Conservation (phyloP, 805 yeast genomes). For the Komagataella mondaviorum region DNA sequence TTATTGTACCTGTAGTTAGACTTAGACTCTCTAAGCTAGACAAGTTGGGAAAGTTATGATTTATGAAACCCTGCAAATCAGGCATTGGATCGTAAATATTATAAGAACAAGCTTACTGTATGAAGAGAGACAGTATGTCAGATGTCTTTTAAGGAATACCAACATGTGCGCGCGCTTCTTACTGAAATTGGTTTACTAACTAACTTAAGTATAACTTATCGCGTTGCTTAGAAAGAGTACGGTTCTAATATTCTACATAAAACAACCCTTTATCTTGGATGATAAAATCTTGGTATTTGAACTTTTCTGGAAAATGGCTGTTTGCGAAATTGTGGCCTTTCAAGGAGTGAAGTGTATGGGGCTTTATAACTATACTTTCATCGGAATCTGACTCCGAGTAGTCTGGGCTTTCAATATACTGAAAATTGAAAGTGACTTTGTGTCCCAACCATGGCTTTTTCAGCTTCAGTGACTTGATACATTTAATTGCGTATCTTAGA, state of each 20-base stretch:
- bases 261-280: not conserved
- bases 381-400: not conserved
- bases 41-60: not conserved
- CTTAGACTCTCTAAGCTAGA: not conserved
- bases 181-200: not conserved
- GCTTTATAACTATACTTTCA: not conserved
- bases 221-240: not conserved
- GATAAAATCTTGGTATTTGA: not conserved
- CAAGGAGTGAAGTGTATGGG: not conserved
- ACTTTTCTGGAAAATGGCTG: not conserved
- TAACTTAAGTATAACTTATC: not conserved
- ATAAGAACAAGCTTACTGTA: too few species aligned
- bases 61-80: not conserved
- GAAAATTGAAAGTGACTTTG: not conserved
- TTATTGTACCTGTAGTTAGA: not conserved
- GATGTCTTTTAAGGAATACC: not conserved
- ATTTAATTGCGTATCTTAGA: conserved; percentile 1
- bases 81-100: not conserved
- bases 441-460: conserved; percentile 3
- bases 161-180: not conserved
- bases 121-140: not conserved
- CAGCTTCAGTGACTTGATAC: conserved; percentile 1
- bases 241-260: not conserved
- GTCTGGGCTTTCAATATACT: not conserved
- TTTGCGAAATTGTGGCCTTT: not conserved